These are phyloP conservation scores for Zelopaecilomyces penicillatus DNA, from an alignment of 2,329 filamentous ascomycete species.

Conservation along the genomic window DNA sequence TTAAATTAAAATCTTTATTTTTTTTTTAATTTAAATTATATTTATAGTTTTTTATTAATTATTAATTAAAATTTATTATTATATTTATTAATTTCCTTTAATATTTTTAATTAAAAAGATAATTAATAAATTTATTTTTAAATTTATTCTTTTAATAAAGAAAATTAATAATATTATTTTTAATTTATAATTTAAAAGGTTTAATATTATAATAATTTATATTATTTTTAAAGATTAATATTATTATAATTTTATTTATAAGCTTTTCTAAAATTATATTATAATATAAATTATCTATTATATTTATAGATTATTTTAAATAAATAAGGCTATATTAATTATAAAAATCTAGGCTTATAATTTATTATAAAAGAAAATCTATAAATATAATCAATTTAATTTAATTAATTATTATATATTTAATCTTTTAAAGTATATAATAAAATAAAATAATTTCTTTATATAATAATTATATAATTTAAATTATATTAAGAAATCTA, in stretches of 20 bases:
- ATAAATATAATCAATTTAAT: not conserved
- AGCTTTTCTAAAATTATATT: constrained; percentile 1
- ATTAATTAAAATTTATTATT: no score
- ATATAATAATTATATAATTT: not conserved
- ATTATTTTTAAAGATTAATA: not conserved
- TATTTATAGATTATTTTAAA: not conserved
- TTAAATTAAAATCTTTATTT: no score
- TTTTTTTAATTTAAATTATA: no score
- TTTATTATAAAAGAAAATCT: not conserved
- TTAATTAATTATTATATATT: not conserved
- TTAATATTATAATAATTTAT: not conserved
- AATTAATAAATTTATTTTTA: no score
- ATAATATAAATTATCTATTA: not conserved
- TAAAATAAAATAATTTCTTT: not conserved
- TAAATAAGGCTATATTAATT: not conserved
- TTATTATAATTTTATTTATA: not conserved
- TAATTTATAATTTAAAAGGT: not conserved
- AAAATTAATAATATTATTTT: not conserved
- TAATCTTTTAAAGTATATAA: not conserved
- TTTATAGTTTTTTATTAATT: no score
- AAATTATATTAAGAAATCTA: not conserved
- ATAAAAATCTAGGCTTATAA: not conserved
- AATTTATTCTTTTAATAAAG: not conserved
- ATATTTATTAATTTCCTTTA: no score
- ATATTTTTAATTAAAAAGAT: no score